Evolutionary conservation across 352 stramenopile genomes (phyloP).

Genomic region (Pythium pyrilobum): DNA sequence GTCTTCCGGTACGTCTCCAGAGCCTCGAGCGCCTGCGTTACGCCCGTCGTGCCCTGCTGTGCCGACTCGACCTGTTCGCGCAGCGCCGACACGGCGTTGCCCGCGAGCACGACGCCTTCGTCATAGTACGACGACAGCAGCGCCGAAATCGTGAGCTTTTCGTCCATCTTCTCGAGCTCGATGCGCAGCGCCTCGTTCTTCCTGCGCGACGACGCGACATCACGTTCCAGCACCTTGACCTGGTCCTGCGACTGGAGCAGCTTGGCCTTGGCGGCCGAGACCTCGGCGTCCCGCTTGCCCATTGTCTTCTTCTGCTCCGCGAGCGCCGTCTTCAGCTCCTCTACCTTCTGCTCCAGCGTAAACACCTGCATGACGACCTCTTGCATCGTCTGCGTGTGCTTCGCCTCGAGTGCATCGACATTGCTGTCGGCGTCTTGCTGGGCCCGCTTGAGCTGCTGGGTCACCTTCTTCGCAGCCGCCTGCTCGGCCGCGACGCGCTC

Average conservation of each 20-base stretch:
- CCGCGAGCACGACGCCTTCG: constrained; percentile 54
- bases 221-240: constrained; percentile 35
- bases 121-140: constrained; percentile 80
- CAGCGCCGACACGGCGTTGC: constrained; percentile 27
- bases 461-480: constrained; percentile 12
- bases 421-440: constrained; percentile 13
- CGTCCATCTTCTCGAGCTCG: constrained; percentile 45
- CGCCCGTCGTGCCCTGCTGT: constrained; percentile 31
- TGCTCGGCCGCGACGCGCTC: constrained; percentile 25
- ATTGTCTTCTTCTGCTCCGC: constrained; percentile 25
- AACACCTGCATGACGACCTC: constrained; percentile 28
- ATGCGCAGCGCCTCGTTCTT: constrained; percentile 55
- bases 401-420: neutral
- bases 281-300: constrained; percentile 23
- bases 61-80: constrained; percentile 37
- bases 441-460: constrained; percentile 15
- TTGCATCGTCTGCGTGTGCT: constrained; percentile 20
- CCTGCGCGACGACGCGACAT: constrained; percentile 46
- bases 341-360: constrained; percentile 23
- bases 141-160: constrained; percentile 57
- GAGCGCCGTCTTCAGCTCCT: constrained; percentile 28
- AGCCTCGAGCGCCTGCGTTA: constrained; percentile 48
- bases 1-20: constrained; percentile 44
- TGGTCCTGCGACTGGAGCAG: constrained; percentile 31
- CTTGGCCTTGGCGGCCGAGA: constrained; percentile 20